phyloP scores from a whole-genome alignment of 73 alveolate species.

The Symbiodinium pilosum region DNA sequence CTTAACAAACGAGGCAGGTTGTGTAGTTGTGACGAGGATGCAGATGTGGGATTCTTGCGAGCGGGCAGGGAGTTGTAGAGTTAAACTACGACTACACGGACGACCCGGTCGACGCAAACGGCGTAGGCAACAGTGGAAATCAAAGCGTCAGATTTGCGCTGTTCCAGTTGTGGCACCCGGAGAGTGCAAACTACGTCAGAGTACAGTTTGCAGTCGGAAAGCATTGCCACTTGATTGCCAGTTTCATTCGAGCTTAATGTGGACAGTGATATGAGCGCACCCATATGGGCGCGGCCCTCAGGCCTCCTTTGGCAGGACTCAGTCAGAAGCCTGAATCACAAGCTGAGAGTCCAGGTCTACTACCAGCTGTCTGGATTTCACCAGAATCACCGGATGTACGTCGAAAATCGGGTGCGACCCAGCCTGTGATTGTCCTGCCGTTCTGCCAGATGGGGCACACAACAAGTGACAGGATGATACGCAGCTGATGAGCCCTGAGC shows the following conservation, averaged over 20 bases:
- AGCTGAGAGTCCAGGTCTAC: constrained; percentile 8
- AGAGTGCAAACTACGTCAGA: background rate
- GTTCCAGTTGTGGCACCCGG: background rate
- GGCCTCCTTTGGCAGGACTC: too few relatives aligned
- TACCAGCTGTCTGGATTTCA: constrained; percentile 77
- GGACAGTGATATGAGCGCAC: constrained; percentile 58
- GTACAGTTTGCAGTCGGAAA: background rate
- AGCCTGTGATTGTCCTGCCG: too few relatives aligned
- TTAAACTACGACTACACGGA: constrained; percentile 83
- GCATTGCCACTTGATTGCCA: background rate
- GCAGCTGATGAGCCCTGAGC: background rate
- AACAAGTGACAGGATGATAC: background rate
- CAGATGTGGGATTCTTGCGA: background rate
- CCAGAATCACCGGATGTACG: constrained; percentile 91
- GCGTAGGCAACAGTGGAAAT: constrained; percentile 45
- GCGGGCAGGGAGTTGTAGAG: constrained; percentile 57
- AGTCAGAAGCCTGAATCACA: too few relatives aligned
- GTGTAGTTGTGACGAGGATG: background rate
- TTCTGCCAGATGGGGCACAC: background rate
- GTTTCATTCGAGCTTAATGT: constrained; percentile 59
- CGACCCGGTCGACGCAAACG: constrained; percentile 29
- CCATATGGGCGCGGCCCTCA: constrained; percentile 58
- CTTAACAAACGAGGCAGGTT: constrained; percentile 62
- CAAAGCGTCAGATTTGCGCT: background rate
- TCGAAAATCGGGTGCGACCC: constrained; percentile 42